Evolutionary conservation across 306 rosid species (phyloP).

Genomic region (Dryas drummondii): DNA sequence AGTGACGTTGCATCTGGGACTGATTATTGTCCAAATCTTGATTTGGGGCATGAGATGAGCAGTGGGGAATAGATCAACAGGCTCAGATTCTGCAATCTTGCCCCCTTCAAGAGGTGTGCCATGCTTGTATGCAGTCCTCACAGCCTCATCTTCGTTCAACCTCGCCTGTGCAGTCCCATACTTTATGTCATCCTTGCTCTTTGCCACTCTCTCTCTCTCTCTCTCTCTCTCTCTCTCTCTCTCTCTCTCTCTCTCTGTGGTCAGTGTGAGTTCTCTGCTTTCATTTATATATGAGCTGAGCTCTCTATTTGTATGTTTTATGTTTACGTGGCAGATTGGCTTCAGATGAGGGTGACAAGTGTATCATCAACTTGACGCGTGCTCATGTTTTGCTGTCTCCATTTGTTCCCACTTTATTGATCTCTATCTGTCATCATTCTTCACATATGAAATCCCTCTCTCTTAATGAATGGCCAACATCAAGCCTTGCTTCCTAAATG

Average conservation of each 20-base stretch:
- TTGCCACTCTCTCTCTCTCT: constrained; percentile 25
- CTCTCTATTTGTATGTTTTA: not conserved
- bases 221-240: not conserved
- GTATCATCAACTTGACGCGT: not conserved
- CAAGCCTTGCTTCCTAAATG: too few relatives aligned
- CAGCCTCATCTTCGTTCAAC: constrained; percentile 48
- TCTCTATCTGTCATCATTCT: too few relatives aligned
- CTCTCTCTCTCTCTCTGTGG: not conserved
- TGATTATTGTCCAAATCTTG: constrained; percentile 12
- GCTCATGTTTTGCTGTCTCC: not conserved
- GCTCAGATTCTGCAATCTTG: constrained; percentile 56
- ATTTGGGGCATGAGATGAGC: constrained; percentile 1
- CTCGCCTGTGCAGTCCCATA: constrained; percentile 58
- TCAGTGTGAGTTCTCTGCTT: not conserved
- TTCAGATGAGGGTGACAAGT: not conserved
- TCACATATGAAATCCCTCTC: not conserved
- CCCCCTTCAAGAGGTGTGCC: constrained; percentile 73
- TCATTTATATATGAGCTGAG: not conserved
- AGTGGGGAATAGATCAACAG: constrained; percentile 44
- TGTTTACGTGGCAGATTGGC: not conserved
- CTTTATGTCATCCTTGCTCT: constrained; percentile 52
- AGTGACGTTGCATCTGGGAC: constrained; percentile 23
- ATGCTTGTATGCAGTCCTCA: constrained; percentile 50
- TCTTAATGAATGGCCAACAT: too few relatives aligned
- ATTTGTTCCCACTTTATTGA: not conserved